Base-by-base conservation (phyloP, 257 asterid genomes). In the Solanum phureja region DNA sequence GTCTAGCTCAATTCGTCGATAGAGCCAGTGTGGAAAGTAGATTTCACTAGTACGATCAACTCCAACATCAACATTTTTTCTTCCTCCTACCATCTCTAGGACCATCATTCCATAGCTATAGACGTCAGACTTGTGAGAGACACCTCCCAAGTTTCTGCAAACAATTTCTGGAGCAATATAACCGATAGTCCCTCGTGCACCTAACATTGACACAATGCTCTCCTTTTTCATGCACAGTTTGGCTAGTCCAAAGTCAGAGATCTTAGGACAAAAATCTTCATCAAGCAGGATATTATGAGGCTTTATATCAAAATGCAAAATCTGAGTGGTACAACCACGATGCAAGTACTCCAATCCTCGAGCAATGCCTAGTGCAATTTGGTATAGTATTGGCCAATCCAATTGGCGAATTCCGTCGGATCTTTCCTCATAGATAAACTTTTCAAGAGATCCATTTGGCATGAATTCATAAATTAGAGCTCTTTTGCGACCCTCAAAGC, bases 401-500 rank as follows among this genome's bases (percentile, higher is more conserved):
- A 90, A 23, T 11, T 29, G 58, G 2, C 16, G 29, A 38, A 85
- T 18, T 0, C 2, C 3, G 3, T 27, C 35, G 29, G 42, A 52
- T 31, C 29, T 83, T 83, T 29, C 75, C 11, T 27, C 75, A 13
- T 68, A 68, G 37, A 90, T 83, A 79, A 90, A 87, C 24, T 89
- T 89, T 0, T 90, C 92, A 7, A 90, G 89, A 13, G 93, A 92
- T 18, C 91, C 93, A 42, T 93, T 91, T 0, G 90, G 87, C 94
- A 92, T 91, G 29, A 60, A 60, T 4, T 62, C 13, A 23, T 62
- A 62, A 3, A 62, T 9, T 3, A 62, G 69, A 62, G 92, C 92
- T 85, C 74, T 68, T 68, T 29, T 68, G 23, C 3, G 11, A 12
- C 75, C 38, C 38, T 68, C 75, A 13, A 68, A 68, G 3, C 11